Percentiles rank a stretch among this genome's conserved stretches.
These are phyloP conservation scores for Phytophthora pinifolia DNA, from an alignment of 352 stramenopile genomes.

Conservation along the genomic window DNA sequence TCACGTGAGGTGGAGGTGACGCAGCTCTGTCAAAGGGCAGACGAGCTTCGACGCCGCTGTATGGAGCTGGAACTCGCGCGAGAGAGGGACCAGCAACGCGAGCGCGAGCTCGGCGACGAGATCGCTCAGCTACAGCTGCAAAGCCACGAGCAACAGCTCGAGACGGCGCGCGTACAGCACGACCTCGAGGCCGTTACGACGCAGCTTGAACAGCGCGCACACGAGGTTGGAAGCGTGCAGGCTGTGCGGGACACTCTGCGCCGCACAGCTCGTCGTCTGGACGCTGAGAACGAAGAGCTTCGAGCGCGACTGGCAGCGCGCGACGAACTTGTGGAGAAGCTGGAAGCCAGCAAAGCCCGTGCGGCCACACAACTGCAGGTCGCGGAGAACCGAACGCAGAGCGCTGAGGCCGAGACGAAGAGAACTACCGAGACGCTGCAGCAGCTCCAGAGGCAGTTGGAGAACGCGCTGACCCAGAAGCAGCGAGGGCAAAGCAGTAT, in stretches of 20 bases:
- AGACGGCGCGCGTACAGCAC: slow-evolving; percentile 16
- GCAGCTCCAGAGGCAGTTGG: slow-evolving; percentile 31
- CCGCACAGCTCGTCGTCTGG: slow-evolving; percentile 16
- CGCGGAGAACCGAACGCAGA: slow-evolving; percentile 29
- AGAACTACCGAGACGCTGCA: slow-evolving; percentile 25
- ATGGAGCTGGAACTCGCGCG: slow-evolving; percentile 44
- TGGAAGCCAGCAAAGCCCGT: slow-evolving; percentile 26
- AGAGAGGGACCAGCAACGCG: slow-evolving; percentile 29
- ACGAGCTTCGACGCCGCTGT: slow-evolving; percentile 47
- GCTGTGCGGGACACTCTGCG: slow-evolving; percentile 30
- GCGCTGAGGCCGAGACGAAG: slow-evolving; percentile 29
- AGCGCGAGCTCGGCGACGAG: slow-evolving; percentile 23
- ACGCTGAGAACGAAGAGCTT: slow-evolving; percentile 27
- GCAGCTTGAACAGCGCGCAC: slow-evolving; percentile 19
- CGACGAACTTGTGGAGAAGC: slow-evolving; percentile 22
- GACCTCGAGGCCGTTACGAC: slow-evolving; percentile 22
- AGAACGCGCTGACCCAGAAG: slow-evolving; percentile 16
- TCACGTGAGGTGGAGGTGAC: slow-evolving; percentile 19
- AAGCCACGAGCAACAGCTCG: slow-evolving; percentile 17
- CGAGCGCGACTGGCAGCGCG: slow-evolving; percentile 13
- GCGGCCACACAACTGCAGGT: slow-evolving; percentile 37
- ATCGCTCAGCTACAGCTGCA: slow-evolving; percentile 29
- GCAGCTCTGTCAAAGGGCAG: slow-evolving; percentile 24
- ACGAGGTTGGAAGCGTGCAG: slow-evolving; percentile 27
- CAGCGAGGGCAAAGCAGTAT: slow-evolving; percentile 4